These are phyloP conservation scores for Mycena maculata DNA, from an alignment of 768 basidiomycete genomes.

Conservation along the genomic window DNA sequence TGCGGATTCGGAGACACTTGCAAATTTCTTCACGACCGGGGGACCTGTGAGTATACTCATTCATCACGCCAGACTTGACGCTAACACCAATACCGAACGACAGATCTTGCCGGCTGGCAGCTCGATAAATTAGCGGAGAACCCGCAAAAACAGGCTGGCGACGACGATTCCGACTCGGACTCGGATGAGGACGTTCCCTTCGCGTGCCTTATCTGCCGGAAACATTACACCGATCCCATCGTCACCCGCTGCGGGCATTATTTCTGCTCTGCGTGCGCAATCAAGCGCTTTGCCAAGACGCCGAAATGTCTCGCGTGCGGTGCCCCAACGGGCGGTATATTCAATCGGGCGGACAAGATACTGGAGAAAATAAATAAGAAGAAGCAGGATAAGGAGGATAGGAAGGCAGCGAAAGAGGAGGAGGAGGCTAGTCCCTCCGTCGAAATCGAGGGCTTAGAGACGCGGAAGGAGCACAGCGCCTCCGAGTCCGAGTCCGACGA, in stretches of 20 bases:
- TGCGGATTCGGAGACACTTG: constrained; percentile 99
- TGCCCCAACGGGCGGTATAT: constrained; percentile 93
- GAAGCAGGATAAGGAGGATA: constrained; percentile 66
- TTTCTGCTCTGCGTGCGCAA: constrained; percentile 95
- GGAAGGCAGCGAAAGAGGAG: constrained; percentile 59
- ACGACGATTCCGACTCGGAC: constrained; percentile 73
- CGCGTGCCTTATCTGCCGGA: constrained; percentile 97
- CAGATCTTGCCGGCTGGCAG: constrained; percentile 98
- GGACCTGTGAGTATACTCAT: constrained; percentile 75
- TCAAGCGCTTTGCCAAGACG: constrained; percentile 93
- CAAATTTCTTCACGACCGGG: constrained; percentile 98
- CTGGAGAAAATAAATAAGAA: constrained; percentile 87
- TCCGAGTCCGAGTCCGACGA: constrained; percentile 50
- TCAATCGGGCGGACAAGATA: constrained; percentile 95
- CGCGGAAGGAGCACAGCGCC: constrained; percentile 42
- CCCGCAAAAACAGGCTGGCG: constrained; percentile 70
- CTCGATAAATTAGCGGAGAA: constrained; percentile 92
- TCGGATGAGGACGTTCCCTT: constrained; percentile 93
- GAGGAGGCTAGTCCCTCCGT: constrained; percentile 54
- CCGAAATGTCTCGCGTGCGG: constrained; percentile 97
- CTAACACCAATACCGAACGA: constrained; percentile 20
- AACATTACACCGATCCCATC: constrained; percentile 94
- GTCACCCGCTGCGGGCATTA: constrained; percentile 98
- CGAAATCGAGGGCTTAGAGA: constrained; percentile 71
- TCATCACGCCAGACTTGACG: constrained; percentile 13